phyloP scores from a whole-genome alignment of 2,329 filamentous ascomycete species.

The Diaporthe sp. region DNA sequence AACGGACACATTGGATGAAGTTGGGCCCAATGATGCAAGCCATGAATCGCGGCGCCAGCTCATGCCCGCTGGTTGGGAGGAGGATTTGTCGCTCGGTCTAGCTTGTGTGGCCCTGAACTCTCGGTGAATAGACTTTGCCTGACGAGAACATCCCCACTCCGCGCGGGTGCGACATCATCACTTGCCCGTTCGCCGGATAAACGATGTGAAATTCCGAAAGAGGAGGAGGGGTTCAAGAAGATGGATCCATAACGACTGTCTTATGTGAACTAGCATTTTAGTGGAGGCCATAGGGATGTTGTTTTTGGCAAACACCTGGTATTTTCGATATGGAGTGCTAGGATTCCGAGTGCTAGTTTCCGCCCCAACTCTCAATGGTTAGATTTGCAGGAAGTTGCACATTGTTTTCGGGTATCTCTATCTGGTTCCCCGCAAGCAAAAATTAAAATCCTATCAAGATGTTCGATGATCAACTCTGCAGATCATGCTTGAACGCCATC shows the following conservation, averaged over 20 bases:
- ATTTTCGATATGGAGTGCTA: too few species aligned
- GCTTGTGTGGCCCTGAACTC: background rate
- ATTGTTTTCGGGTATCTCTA: background rate
- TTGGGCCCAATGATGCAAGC: background rate
- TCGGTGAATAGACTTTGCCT: constrained; percentile 22
- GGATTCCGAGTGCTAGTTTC: background rate
- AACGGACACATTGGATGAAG: background rate
- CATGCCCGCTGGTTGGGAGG: background rate
- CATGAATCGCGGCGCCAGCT: constrained; percentile 21
- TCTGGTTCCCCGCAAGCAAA: background rate
- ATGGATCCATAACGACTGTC: too few species aligned
- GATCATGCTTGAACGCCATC: constrained; percentile 2
- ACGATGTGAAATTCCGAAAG: background rate
- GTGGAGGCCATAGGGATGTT: background rate
- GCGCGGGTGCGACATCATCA: background rate
- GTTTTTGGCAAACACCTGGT: background rate
- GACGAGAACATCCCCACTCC: background rate
- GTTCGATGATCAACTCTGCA: background rate
- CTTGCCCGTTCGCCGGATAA: background rate
- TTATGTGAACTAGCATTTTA: background rate
- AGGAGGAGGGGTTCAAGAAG: background rate
- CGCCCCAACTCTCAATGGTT: background rate
- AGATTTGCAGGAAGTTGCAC: background rate
- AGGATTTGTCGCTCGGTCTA: background rate
- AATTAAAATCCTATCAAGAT: background rate